phyloP scores from a whole-genome alignment of 2,329 filamentous ascomycete species.

The Dothideomycetes sp. region DNA sequence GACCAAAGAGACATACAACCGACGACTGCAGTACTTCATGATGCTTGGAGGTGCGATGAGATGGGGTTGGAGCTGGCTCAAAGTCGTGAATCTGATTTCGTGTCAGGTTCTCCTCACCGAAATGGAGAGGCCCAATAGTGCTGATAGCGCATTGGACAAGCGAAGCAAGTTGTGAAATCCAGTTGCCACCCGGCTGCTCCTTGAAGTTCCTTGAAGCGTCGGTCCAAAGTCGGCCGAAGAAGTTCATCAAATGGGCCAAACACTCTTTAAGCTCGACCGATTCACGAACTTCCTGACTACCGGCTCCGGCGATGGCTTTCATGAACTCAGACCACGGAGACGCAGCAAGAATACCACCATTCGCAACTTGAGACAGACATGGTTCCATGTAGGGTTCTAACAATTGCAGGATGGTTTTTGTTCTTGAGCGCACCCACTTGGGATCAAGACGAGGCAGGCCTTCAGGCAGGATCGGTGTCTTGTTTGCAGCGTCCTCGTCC shows the following conservation, averaged over 20 bases:
- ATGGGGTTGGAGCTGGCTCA: slow-evolving; percentile 57
- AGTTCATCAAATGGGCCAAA: slow-evolving; percentile 59
- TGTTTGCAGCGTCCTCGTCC: slow-evolving; percentile 62
- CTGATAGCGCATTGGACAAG: slow-evolving; percentile 41
- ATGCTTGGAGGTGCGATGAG: slow-evolving; percentile 47
- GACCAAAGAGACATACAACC: slow-evolving; percentile 55
- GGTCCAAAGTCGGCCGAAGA: slow-evolving; percentile 63
- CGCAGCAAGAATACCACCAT: slow-evolving; percentile 19
- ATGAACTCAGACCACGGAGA: slow-evolving; percentile 42
- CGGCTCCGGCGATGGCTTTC: slow-evolving; percentile 55
- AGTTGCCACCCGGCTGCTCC: slow-evolving; percentile 24
- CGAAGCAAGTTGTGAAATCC: slow-evolving; percentile 43
- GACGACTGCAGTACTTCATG: slow-evolving; percentile 48
- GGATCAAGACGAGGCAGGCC: slow-evolving; percentile 78
- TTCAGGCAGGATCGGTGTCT: slow-evolving; percentile 45
- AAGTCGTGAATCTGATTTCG: slow-evolving; percentile 52
- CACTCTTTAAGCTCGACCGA: slow-evolving; percentile 75
- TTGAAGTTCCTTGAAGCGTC: slow-evolving; percentile 37
- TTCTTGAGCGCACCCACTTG: slow-evolving; percentile 75
- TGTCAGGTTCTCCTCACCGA: slow-evolving; percentile 40
- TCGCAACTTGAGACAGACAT: slow-evolving; percentile 34
- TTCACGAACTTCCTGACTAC: slow-evolving; percentile 80
- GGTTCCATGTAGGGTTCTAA: slow-evolving; percentile 46
- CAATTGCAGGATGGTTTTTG: slow-evolving; percentile 54
- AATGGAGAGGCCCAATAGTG: slow-evolving; percentile 41